A percentile compares a stretch with the other conserved stretches of the same genome.
Evolutionary conservation across 768 basidiomycete genomes (phyloP).

Genomic region (Steccherinum ochraceum): DNA sequence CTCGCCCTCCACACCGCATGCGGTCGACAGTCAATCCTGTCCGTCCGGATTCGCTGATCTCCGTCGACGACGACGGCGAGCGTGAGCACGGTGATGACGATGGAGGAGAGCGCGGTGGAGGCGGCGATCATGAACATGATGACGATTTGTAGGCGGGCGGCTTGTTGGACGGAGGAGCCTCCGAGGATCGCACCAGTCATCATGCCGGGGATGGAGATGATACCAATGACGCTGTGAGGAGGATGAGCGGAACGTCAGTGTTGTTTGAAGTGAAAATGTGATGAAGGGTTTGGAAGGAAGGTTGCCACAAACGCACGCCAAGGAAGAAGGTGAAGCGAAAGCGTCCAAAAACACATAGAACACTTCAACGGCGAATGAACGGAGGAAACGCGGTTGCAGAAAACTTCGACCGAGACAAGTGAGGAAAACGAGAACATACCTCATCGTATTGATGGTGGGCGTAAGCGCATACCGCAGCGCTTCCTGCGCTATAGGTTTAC

Average conservation of each 20-base stretch:
- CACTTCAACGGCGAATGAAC: too few species aligned
- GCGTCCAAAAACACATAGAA: too few species aligned
- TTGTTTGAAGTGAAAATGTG: neutral
- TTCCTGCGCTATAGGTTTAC: conserved; percentile 69
- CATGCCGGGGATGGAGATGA: conserved; percentile 83
- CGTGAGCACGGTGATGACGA: conserved; percentile 54
- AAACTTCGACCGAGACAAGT: neutral
- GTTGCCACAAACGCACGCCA: too few species aligned
- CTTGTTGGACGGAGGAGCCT: conserved; percentile 78
- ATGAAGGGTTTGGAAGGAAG: too few species aligned
- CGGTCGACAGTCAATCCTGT: conserved; percentile 43
- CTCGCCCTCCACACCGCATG: conserved; percentile 22
- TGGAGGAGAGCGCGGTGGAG: conserved; percentile 63
- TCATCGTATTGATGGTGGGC: conserved; percentile 84
- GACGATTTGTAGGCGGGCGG: conserved; percentile 83
- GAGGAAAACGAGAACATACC: conserved; percentile 31
- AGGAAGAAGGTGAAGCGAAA: too few species aligned
- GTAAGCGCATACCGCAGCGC: conserved; percentile 76
- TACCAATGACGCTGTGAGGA: conserved; percentile 56
- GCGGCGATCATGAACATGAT: conserved; percentile 93
- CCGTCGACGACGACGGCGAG: conserved; percentile 61
- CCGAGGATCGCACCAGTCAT: conserved; percentile 91
- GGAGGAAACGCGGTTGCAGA: neutral
- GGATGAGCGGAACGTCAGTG: neutral
- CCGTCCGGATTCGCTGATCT: conserved; percentile 57